Evolutionary conservation across 495 filamentous ascomycete species (phyloP).

Genomic region (Penicillium manginii): DNA sequence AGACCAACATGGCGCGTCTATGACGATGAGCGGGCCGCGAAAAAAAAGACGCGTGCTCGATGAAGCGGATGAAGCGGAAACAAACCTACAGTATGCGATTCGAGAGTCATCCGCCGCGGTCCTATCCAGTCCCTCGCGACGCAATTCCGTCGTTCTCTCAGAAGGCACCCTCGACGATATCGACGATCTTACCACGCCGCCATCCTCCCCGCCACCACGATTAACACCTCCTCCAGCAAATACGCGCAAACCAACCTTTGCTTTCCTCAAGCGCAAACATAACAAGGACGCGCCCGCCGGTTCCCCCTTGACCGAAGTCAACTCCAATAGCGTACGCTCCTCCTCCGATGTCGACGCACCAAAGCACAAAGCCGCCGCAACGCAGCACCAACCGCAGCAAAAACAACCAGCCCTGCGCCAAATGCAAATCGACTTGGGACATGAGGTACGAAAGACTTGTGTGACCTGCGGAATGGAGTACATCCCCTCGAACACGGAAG

Average conservation of each 20-base stretch:
- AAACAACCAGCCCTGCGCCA: slow-evolving; percentile 56
- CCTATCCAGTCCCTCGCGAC: slow-evolving; percentile 54
- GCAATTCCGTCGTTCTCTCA: slow-evolving; percentile 51
- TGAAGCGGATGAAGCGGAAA: slow-evolving; percentile 51
- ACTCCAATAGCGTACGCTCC: slow-evolving; percentile 53
- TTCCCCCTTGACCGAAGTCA: slow-evolving; percentile 53
- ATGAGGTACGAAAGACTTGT: slow-evolving; percentile 62
- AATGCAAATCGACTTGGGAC: slow-evolving; percentile 69
- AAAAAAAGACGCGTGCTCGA: slow-evolving; percentile 52
- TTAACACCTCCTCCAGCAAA: slow-evolving; percentile 60
- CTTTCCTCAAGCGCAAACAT: slow-evolving; percentile 59
- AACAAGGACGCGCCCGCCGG: slow-evolving; percentile 40
- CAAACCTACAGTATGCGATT: slow-evolving; percentile 52
- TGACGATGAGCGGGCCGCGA: slow-evolving; percentile 50
- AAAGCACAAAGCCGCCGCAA: slow-evolving; percentile 27
- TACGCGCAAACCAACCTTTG: slow-evolving; percentile 55
- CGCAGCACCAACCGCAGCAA: slow-evolving; percentile 13
- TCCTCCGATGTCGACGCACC: slow-evolving; percentile 43
- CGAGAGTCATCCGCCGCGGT: slow-evolving; percentile 53
- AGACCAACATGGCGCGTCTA: slow-evolving; percentile 54
- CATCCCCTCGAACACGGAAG: slow-evolving; percentile 66
- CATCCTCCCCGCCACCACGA: slow-evolving; percentile 58
- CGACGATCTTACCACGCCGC: slow-evolving; percentile 52
- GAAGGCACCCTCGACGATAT: slow-evolving; percentile 50
- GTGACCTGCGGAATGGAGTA: slow-evolving; percentile 72